Evolutionary conservation across 768 basidiomycete species (phyloP), one percentile per base, ranked within the genome.

Genomic region (Peribolospora baueri): DNA sequence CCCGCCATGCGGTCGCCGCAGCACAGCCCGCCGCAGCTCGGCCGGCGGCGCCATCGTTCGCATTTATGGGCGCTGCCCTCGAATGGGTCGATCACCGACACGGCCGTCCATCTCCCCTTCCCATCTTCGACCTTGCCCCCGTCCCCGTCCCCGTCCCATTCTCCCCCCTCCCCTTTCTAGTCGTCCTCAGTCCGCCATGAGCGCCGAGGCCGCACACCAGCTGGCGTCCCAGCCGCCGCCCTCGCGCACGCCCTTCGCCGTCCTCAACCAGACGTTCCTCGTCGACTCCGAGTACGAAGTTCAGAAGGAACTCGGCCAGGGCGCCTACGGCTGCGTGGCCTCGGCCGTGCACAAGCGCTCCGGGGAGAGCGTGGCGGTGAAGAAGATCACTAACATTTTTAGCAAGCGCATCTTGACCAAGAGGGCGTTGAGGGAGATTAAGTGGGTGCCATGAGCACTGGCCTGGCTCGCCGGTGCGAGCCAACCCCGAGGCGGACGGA

Each of bases 301-400:
- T 67, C 84, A 90, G 69, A 97, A 97, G 70, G 90, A 95, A 65
- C 82, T 97, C 53, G 59, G 88, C 40, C 85, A 90, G 68, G 87
- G 90, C 61, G 87, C 88, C 25, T 91, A 93, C 66, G 86, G 88
- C 54, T 36, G 37, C 46, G 7, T 4, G 47, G 10, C 4, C 52
- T 56, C 58, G 9, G 62, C 62, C 0, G 77, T 78, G 61, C 84
- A 87, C 69, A 79, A 78, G 59, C 69, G 78, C 61, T 79, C 83
- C 2, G 83, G 84, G 36, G 84, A 88, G 64, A 82, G 82, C 7
- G 86, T 85, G 60, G 86, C 86, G 62, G 88, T 91, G 71, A 91
- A 91, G 75, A 90, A 90, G 73, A 67, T 67, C 49, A 60, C 64
- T 5, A 63, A 65, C 48, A 58, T 65, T 7, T 65, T 63, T 42